phyloP scores from a whole-genome alignment of 2,329 filamentous ascomycete species.

The Chaetomiaceae sp. region DNA sequence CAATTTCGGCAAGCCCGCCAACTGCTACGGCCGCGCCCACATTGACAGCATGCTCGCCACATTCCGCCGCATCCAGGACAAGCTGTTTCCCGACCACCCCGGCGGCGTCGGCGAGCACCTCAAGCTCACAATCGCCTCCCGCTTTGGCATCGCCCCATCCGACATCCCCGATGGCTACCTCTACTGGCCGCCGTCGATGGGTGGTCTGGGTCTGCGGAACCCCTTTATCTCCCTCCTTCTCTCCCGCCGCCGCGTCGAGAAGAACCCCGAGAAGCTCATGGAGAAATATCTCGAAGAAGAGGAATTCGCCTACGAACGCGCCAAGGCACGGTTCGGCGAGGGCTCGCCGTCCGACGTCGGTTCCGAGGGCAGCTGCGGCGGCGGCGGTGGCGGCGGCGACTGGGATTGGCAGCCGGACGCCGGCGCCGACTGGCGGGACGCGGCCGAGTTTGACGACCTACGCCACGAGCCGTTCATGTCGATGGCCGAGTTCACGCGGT shows the following conservation, averaged over 20 bases:
- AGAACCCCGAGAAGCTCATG: conserved; percentile 32
- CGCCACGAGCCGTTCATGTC: conserved; percentile 39
- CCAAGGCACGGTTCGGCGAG: conserved; percentile 35
- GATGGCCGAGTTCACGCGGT: conserved; percentile 41
- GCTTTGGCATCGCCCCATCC: conserved; percentile 41
- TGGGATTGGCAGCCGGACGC: not conserved
- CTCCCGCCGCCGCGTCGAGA: conserved; percentile 33
- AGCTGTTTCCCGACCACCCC: conserved; percentile 38
- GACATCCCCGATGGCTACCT: conserved; percentile 44
- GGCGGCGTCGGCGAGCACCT: conserved; percentile 52
- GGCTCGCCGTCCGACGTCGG: conserved; percentile 16
- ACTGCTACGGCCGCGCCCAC: conserved; percentile 49
- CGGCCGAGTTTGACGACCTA: conserved; percentile 31
- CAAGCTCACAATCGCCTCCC: conserved; percentile 45
- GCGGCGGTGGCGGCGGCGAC: not conserved
- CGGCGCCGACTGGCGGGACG: conserved; percentile 16
- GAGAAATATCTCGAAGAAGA: conserved; percentile 34
- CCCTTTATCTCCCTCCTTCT: conserved; percentile 43
- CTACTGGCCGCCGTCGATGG: conserved; percentile 43
- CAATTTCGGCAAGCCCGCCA: conserved; percentile 49
- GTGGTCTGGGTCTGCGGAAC: conserved; percentile 44
- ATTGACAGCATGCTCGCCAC: conserved; percentile 50
- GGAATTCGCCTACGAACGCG: conserved; percentile 32
- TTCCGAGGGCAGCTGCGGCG: conserved; percentile 22
- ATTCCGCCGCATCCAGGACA: conserved; percentile 42